Evolutionary conservation across 495 filamentous ascomycete species (phyloP).

Genomic region (Hyaloscypha bicolor): DNA sequence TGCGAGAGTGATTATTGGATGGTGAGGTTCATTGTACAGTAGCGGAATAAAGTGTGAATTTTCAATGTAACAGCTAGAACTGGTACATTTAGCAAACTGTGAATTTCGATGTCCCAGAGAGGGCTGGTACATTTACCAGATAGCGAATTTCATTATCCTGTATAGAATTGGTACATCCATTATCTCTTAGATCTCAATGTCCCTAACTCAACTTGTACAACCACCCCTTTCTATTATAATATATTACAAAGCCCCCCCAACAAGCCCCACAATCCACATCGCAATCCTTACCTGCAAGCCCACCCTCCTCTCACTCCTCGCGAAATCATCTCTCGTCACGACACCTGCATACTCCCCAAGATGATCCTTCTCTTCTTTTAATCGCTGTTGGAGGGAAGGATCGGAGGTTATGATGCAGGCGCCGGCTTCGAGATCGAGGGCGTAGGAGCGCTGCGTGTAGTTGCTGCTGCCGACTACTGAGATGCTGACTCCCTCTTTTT

Average conservation of each 20-base stretch:
- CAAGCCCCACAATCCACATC: constrained; percentile 82
- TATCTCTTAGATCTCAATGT: too few species aligned
- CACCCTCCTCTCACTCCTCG: constrained; percentile 77
- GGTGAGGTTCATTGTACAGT: too few species aligned
- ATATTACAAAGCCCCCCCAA: constrained; percentile 67
- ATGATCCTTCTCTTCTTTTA: constrained; percentile 78
- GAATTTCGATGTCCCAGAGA: too few species aligned
- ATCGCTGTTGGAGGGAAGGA: constrained; percentile 66
- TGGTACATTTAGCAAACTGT: not conserved
- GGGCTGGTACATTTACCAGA: not conserved
- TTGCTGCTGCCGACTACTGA: constrained; percentile 90
- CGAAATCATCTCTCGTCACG: constrained; percentile 74
- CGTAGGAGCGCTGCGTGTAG: constrained; percentile 93
- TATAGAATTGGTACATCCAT: too few species aligned
- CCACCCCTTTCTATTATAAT: not conserved
- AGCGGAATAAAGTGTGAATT: too few species aligned
- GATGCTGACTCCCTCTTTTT: constrained; percentile 63
- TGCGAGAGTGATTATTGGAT: too few species aligned
- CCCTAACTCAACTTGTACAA: not conserved
- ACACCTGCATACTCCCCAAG: constrained; percentile 69
- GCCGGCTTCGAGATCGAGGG: constrained; percentile 86
- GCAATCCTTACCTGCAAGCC: constrained; percentile 82
- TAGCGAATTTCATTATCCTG: too few species aligned
- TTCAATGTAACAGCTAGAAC: too few species aligned
- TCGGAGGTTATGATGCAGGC: constrained; percentile 83